Percentiles rank a stretch among this genome's conserved stretches.
phyloP scores from a whole-genome alignment of 2,329 filamentous ascomycete species.

The Claviceps sp. region DNA sequence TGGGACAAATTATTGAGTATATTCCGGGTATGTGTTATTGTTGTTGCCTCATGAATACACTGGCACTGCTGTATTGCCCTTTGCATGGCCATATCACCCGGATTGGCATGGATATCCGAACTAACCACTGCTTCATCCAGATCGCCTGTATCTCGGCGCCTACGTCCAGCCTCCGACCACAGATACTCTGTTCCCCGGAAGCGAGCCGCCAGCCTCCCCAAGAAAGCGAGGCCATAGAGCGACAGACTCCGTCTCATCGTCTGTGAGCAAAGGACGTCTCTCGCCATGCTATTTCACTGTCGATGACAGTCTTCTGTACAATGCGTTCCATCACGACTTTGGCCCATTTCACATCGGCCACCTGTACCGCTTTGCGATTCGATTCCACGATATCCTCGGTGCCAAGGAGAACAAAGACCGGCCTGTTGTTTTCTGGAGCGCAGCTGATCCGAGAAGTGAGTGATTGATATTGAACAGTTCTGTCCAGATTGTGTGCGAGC shows the following conservation, averaged over 20 bases:
- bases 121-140: slow-evolving; percentile 30
- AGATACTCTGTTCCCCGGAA: slow-evolving; percentile 78
- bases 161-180: slow-evolving; percentile 72
- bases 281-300: slow-evolving; percentile 90
- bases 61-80: too few species aligned
- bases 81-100: too few species aligned
- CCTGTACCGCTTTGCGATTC: slow-evolving; percentile 88
- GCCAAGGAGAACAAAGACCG: slow-evolving; percentile 82
- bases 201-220: slow-evolving; percentile 46
- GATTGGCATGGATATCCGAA: too few species aligned
- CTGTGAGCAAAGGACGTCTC: slow-evolving; percentile 18
- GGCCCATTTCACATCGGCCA: slow-evolving; percentile 95
- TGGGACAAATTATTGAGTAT: slow-evolving; percentile 90
- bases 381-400: slow-evolving; percentile 88
- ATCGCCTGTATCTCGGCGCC: slow-evolving; percentile 87
- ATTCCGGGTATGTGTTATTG: slow-evolving; percentile 59
- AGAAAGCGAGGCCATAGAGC: slow-evolving; percentile 39
- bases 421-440: slow-evolving; percentile 92
- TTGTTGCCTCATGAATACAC: background rate
- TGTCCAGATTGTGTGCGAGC: background rate
- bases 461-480: slow-evolving; percentile 9
- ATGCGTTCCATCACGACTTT: slow-evolving; percentile 97
- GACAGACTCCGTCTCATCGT: slow-evolving; percentile 38
- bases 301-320: slow-evolving; percentile 86
- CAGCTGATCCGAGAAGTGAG: slow-evolving; percentile 78